Evolutionary conservation across 805 yeast species (phyloP), one percentile per base, ranked within the genome.

Genomic region (Phaffomyces antillensis): DNA sequence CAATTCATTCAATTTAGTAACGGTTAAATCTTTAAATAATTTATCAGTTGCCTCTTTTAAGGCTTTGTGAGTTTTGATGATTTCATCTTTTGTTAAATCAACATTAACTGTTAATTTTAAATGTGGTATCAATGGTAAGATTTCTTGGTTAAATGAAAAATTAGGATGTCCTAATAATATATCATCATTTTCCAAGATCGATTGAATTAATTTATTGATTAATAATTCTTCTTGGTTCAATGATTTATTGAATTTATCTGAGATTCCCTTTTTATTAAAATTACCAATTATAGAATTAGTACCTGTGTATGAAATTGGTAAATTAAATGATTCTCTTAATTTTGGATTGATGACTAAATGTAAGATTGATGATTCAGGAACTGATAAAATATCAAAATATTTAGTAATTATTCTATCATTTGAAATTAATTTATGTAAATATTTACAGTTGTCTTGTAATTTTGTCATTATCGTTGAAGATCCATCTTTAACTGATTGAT

Each of bases 131-230:
- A 81, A 64, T 10, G 93, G 88, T 48, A 85, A 69, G 42, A 79
- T 66, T 60, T 89, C 97, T 58, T 83, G 95, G 52, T 77, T 81
- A 44, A 82, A 68, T 12, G 88, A 73, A 46, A 71, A 71, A 46
- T 78, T 79, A 25, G 80, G 70, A 56, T 96, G 78, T 35, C 80
- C 72, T 39, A 90, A 71, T 49, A 88, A 71, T 16, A 86, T 70
- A 16, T 44, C 32, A 15, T 77, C 75, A 16, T 72, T 62, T 11
- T 60, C 56, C 44, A 85, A 70, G 10, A 79, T 68, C 20, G 63
- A 62, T 54, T 84, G 82, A 28, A 86, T 78, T 23, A 90, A 75
- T 42, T 66, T 66, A 63, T 86, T 95, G 45, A 91, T 64, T 41
- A 86, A 64, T 52, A 66, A 73, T 46, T 75, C 77, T 59, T 83